Base-by-base conservation (phyloP, 2,329 filamentous ascomycete genomes). In the Dactylellina haptotyla region DNA sequence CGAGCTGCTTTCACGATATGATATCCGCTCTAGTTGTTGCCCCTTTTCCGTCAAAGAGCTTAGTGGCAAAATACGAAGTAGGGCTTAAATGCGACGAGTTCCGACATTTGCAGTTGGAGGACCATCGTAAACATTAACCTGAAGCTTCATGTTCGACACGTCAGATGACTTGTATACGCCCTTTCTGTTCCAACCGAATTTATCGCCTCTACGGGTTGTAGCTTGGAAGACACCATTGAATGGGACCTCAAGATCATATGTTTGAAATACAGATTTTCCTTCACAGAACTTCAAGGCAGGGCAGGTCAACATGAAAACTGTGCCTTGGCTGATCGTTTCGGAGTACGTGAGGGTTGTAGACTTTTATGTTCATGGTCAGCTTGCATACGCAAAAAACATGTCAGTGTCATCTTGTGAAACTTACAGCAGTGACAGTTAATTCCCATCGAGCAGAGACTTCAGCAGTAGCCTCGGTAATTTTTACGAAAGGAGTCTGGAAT, bases 141-240 rank as follows among this genome's bases (percentile, higher is more conserved):
- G 57, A 14, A 71, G 66, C 30, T 71, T 71, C 58, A 71, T 57
- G 28, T 71, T 58, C n/a, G 66, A 63, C 12, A 71, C 66, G n/a
- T 71, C 58, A 1, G 66, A 63, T 3, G 66, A 57, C 28, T 71
- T 71, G 32, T 50, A 71, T 14, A 63, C 32, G 5, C 66, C 66
- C 16, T 57, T 71, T 39, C 66, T 37, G 28, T 59, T 63, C 66
- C 66, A 71, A n/a, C 32, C 58, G n/a, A 63, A 71, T 10, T 63
- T 71, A 9, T 64, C 66, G 3, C 66, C 66, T 16, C 59, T 50
- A 12, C 53, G 57, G 18, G 66, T 71, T 6, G 59, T 64, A 16
- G 59, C 59, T 34, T 64, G 66, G 26, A 71, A 71, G 9, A 58
- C 39, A 16, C 58, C 66, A 18, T 43, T 43, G 26, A 71, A 71